Evolutionary conservation across 1,284 basidiomycete genomes (phyloP).

Genomic region (Papiliotrema terrestris): DNA sequence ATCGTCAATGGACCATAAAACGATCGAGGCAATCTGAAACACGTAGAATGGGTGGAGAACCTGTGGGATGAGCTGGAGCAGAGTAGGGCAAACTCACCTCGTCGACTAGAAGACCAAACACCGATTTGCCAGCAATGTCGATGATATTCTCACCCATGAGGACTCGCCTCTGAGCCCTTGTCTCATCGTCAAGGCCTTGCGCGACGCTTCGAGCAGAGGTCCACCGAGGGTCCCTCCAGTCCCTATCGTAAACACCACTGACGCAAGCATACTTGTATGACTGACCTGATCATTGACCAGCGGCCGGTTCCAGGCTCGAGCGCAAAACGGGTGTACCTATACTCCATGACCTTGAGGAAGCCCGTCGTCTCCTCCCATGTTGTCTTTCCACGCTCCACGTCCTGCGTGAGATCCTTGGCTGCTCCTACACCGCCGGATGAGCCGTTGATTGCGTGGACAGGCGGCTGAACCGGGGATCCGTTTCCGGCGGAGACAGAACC

Average conservation of each 20-base stretch:
- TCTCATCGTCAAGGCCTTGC: slow-evolving; percentile 58
- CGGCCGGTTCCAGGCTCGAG: slow-evolving; percentile 79
- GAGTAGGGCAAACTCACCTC: slow-evolving; percentile 60
- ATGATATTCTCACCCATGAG: slow-evolving; percentile 87
- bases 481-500: slow-evolving; percentile 3
- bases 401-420: slow-evolving; percentile 41
- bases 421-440: slow-evolving; percentile 35
- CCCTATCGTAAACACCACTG: slow-evolving; percentile 47
- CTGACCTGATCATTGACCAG: slow-evolving; percentile 76
- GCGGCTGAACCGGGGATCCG: slow-evolving; percentile 3
- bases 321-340: slow-evolving; percentile 85
- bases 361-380: slow-evolving; percentile 48
- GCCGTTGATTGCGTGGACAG: slow-evolving; percentile 26
- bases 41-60: slow-evolving; percentile 95
- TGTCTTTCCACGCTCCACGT: slow-evolving; percentile 42
- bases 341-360: slow-evolving; percentile 57
- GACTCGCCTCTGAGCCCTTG: slow-evolving; percentile 62
- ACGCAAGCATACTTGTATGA: slow-evolving; percentile 3
- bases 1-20: slow-evolving; percentile 91
- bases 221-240: slow-evolving; percentile 89
- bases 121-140: slow-evolving; percentile 85
- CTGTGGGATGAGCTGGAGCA: slow-evolving; percentile 48
- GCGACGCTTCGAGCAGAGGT: slow-evolving; percentile 61
- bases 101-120: slow-evolving; percentile 76
- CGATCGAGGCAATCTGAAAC: slow-evolving; percentile 94